These are phyloP conservation scores for Ophiostoma quercus DNA, from an alignment of 2,329 filamentous ascomycete species.

Conservation along the genomic window DNA sequence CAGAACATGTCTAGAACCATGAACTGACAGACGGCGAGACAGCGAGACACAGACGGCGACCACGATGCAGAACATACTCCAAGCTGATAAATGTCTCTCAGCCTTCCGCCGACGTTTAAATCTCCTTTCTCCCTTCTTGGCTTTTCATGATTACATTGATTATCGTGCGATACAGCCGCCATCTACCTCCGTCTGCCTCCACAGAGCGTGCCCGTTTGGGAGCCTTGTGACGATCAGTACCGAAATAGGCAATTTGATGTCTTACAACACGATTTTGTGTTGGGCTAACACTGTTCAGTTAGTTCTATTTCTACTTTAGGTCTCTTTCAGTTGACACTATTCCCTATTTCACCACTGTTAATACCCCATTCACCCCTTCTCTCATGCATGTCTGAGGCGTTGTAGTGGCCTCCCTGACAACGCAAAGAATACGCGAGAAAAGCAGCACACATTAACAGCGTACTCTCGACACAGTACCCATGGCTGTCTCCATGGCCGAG, in stretches of 20 bases:
- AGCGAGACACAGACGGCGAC: neutral
- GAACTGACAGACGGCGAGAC: neutral
- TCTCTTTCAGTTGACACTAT: neutral
- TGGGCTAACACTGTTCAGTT: neutral
- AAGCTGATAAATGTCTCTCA: neutral
- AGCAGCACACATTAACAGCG: neutral
- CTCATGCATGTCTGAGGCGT: neutral
- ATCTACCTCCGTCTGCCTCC: neutral
- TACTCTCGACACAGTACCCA: neutral
- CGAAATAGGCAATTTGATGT: neutral
- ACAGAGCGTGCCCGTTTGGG: neutral
- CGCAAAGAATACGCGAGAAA: neutral
- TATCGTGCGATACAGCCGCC: neutral
- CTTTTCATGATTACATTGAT: neutral
- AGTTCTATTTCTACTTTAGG: neutral
- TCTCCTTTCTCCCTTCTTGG: neutral
- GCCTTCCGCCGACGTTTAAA: neutral
- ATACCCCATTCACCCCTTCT: neutral
- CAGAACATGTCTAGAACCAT: neutral
- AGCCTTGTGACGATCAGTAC: neutral
- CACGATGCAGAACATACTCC: neutral
- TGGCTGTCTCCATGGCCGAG: neutral
- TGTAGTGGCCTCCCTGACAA: neutral
- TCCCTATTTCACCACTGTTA: neutral
- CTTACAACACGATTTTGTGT: neutral